Evolutionary conservation across 2,329 filamentous ascomycete genomes (phyloP).

Genomic region (Cladosporium colombiae): DNA sequence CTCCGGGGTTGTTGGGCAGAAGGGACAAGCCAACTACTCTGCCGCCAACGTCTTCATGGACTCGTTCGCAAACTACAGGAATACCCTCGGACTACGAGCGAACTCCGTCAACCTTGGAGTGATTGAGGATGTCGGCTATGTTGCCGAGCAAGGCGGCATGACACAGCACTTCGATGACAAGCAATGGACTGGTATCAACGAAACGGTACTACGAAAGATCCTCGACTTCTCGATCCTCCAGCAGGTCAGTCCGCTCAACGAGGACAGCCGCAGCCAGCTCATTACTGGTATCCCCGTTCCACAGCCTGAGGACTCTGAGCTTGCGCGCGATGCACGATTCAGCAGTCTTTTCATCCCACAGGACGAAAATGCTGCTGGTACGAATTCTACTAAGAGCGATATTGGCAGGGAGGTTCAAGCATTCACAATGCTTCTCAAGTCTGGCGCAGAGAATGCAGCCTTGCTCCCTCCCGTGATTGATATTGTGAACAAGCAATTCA

Average conservation of each 20-base stretch:
- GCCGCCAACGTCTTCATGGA: conserved; percentile 31
- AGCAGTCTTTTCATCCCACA: neutral
- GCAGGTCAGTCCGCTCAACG: neutral
- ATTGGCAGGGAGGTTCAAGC: neutral
- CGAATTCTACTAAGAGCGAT: neutral
- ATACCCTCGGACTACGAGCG: conserved; percentile 27
- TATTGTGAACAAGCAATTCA: conserved; percentile 4
- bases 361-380: neutral
- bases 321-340: neutral
- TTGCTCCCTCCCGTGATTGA: neutral
- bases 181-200: neutral
- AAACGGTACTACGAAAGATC: neutral
- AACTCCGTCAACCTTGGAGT: conserved; percentile 34
- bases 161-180: neutral
- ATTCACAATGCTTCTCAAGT: neutral
- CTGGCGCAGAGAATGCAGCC: neutral
- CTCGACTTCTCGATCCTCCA: neutral
- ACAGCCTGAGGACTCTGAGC: neutral
- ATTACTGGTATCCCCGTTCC: neutral
- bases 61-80: conserved; percentile 32
- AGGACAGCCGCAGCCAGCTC: neutral
- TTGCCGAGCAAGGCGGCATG: conserved; percentile 1
- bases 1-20: conserved; percentile 28
- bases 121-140: conserved; percentile 5
- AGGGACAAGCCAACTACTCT: conserved; percentile 31